phyloP scores from a whole-genome alignment of 192 early-diverging fungal species.

The Coemansia nantahalensis region DNA sequence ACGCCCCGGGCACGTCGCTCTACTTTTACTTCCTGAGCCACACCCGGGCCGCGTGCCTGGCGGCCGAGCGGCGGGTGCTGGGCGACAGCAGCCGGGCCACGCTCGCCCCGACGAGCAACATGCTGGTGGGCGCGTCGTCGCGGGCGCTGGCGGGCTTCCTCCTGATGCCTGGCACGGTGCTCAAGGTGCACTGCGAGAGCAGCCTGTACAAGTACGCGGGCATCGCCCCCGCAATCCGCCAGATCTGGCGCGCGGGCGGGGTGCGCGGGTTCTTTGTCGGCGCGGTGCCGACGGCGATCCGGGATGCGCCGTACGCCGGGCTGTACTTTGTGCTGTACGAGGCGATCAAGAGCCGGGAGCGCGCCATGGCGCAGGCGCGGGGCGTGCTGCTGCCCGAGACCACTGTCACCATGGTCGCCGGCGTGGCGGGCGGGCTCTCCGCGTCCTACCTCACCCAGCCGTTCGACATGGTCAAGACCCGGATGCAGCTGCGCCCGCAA shows the following conservation, averaged over 20 bases:
- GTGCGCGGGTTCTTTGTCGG: conserved; percentile 82
- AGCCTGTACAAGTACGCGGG: conserved; percentile 79
- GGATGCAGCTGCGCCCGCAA: conserved; percentile 83
- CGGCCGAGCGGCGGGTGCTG: conserved; percentile 16
- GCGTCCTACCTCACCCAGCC: conserved; percentile 87
- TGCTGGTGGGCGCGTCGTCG: conserved; percentile 68
- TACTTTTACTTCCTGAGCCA: conserved; percentile 62
- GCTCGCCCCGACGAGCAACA: conserved; percentile 62
- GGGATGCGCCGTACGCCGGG: conserved; percentile 90
- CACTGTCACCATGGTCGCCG: conserved; percentile 61
- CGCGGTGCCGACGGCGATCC: conserved; percentile 79
- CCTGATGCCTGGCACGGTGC: conserved; percentile 91
- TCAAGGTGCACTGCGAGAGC: conserved; percentile 92
- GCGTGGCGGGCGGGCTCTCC: conserved; percentile 64
- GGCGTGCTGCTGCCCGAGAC: conserved; percentile 54
- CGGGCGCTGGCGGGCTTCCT: conserved; percentile 76
- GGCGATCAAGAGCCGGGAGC: conserved; percentile 59
- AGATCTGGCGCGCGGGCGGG: conserved; percentile 70
- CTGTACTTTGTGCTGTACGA: conserved; percentile 91
- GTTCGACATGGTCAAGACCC: conserved; percentile 91
- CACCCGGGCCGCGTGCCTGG: conserved; percentile 22
- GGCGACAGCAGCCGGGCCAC: conserved; percentile 14
- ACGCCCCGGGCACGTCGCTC: conserved; percentile 55
- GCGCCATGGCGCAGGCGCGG: conserved; percentile 20
- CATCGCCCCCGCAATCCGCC: conserved; percentile 61